Base-by-base conservation (phyloP, 1,284 basidiomycete species). In the Apiotrichum siamense region DNA sequence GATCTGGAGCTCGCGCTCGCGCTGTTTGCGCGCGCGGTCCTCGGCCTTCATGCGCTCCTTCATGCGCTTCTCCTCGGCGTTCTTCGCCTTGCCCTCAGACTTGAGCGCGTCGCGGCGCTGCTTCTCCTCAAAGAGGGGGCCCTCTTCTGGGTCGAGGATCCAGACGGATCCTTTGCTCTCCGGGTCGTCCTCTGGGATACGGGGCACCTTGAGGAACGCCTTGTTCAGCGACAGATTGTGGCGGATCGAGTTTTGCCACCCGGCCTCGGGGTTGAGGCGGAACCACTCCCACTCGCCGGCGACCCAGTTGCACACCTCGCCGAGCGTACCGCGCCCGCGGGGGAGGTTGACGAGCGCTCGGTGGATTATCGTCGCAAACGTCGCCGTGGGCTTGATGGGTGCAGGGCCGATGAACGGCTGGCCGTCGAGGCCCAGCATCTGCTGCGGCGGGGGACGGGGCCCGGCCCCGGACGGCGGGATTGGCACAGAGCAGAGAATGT, bases 191-290 rank as follows among this genome's bases (percentile, higher is more conserved):
- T 85, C 89, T 49, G 82, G 66, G 56, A 84, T 87, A 36, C 86
- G 79, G 50, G 89, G 86, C 65, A 87, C 79, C 73, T 92, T 92
- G 67, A 86, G 79, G 75, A 93, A 93, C 0, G 87, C 87, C 55
- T 85, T 83, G 68, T 87, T 87, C 25, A 89, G 87, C 2, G 88
- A 91, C 20, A 96, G 75, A 69, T 91, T 93, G 70, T 94, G 91
- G 37, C 91, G 84, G 44, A 94, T 86, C 33, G 91, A 93, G 64
- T 88, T 91, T 84, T 94, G 88, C 91, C 91, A 94, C 36, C 86
- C 87, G 12, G 78, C 77, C 51, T 85, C 83, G 66, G 85, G 83
- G 56, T 85, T 83, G 65, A 84, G 83, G 50, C 83, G 82, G 77
- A 92, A 97, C 82, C 90, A 94, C 57, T 90, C 87, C 74, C 85